Evolutionary conservation across 2,329 filamentous ascomycete species (phyloP).

Genomic region (Botrytis sinoallii): DNA sequence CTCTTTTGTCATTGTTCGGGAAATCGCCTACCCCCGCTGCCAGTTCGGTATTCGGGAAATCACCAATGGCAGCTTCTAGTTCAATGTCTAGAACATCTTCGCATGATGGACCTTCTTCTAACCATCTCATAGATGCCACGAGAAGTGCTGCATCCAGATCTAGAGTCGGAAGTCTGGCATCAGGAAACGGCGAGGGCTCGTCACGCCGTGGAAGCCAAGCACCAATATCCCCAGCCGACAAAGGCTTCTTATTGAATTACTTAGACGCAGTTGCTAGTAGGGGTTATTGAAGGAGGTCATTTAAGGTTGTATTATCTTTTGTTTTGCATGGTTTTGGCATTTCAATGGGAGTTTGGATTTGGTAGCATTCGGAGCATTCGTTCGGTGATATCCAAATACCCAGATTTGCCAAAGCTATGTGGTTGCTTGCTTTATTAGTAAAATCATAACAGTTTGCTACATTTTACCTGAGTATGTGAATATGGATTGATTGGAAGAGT

Average conservation of each 20-base stretch:
- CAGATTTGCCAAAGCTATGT: slow-evolving; percentile 12
- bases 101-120: slow-evolving; percentile 18
- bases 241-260: slow-evolving; percentile 73
- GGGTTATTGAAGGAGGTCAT: slow-evolving; percentile 11
- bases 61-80: slow-evolving; percentile 18
- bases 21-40: slow-evolving; percentile 24
- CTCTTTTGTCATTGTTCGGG: slow-evolving; percentile 39
- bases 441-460: background rate
- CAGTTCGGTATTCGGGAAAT: slow-evolving; percentile 30
- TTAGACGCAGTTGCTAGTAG: slow-evolving; percentile 50
- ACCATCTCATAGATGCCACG: slow-evolving; percentile 22
- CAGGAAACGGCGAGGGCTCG: slow-evolving; percentile 27
- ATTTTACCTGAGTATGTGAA: background rate
- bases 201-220: slow-evolving; percentile 49
- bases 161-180: slow-evolving; percentile 35
- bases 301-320: background rate
- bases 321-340: slow-evolving; percentile 14
- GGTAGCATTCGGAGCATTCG: slow-evolving; percentile 11
- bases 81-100: slow-evolving; percentile 17
- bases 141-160: slow-evolving; percentile 27
- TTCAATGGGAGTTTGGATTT: slow-evolving; percentile 14
- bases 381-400: slow-evolving; percentile 15
- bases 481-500: background rate
- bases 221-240: slow-evolving; percentile 65
- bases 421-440: slow-evolving; percentile 3